A percentile compares a stretch with the other conserved stretches of the same genome.
These are phyloP conservation scores for Trypanosoma brucei DNA, from an alignment of 208 protist species.

Conservation along the genomic window DNA sequence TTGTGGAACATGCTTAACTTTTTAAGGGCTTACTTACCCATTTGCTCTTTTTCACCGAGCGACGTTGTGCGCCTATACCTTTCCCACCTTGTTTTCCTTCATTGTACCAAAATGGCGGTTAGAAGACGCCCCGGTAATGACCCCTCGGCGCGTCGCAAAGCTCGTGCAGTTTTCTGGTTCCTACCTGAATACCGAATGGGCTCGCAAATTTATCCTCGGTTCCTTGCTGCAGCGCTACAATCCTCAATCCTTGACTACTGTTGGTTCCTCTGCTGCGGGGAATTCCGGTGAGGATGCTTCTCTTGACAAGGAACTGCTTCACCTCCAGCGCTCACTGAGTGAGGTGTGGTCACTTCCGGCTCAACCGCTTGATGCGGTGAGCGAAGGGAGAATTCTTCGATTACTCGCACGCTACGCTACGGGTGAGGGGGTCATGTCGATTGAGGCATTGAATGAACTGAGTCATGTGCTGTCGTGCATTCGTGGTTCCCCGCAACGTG, in stretches of 20 bases:
- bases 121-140: slow-evolving; percentile 3
- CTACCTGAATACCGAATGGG: slow-evolving; percentile 54
- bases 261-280: background rate
- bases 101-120: too few species aligned
- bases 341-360: slow-evolving; percentile 59
- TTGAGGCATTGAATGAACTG: slow-evolving; percentile 53
- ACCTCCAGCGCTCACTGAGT: slow-evolving; percentile 50
- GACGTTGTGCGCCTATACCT: too few species aligned
- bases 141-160: slow-evolving; percentile 8
- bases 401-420: slow-evolving; percentile 69
- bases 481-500: slow-evolving; percentile 31
- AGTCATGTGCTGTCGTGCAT: slow-evolving; percentile 40
- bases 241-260: slow-evolving; percentile 11
- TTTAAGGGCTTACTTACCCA: background rate
- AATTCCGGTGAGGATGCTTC: slow-evolving; percentile 3
- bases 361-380: slow-evolving; percentile 53
- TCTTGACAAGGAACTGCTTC: slow-evolving; percentile 47
- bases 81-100: too few species aligned
- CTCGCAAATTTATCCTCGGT: slow-evolving; percentile 77
- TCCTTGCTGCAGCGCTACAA: slow-evolving; percentile 69
- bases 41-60: background rate
- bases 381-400: slow-evolving; percentile 67
- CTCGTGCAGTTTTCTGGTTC: slow-evolving; percentile 61
- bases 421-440: slow-evolving; percentile 57
- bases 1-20: background rate